Conservation (phyloP, 1,139 yeast species). For the Hemisphaericaspora subhashii region DNA sequence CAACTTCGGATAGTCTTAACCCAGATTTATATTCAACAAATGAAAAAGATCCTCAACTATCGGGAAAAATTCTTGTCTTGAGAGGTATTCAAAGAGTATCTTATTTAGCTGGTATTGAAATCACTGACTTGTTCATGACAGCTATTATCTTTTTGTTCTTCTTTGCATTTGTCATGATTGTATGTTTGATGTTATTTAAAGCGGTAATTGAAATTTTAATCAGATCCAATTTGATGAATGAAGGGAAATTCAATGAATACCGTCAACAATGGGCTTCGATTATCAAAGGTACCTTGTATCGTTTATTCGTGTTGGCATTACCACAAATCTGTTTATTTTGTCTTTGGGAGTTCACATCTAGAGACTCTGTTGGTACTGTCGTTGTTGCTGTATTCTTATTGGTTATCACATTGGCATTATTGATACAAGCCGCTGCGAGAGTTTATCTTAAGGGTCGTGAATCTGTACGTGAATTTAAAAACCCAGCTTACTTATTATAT, state of each 20-base stretch:
- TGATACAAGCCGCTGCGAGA: slow-evolving; percentile 72
- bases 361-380: slow-evolving; percentile 81
- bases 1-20: slow-evolving; percentile 45
- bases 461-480: slow-evolving; percentile 72
- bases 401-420: slow-evolving; percentile 53
- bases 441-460: slow-evolving; percentile 71
- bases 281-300: slow-evolving; percentile 84
- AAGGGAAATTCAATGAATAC: slow-evolving; percentile 70
- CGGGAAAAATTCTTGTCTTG: slow-evolving; percentile 71
- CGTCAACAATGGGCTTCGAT: slow-evolving; percentile 78
- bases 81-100: slow-evolving; percentile 94
- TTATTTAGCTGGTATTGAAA: slow-evolving; percentile 78
- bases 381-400: slow-evolving; percentile 76
- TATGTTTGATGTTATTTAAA: slow-evolving; percentile 67
- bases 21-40: slow-evolving; percentile 64
- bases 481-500: slow-evolving; percentile 88
- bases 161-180: slow-evolving; percentile 70
- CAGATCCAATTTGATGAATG: slow-evolving; percentile 58
- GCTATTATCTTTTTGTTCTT: slow-evolving; percentile 81
- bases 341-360: slow-evolving; percentile 83
- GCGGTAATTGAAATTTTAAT: slow-evolving; percentile 71
- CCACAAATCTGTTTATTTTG: slow-evolving; percentile 84
- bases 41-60: slow-evolving; percentile 56
- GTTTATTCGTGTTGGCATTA: slow-evolving; percentile 77
- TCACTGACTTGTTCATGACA: slow-evolving; percentile 82